Evolutionary conservation across 1,139 yeast species (phyloP), one percentile per base, ranked within the genome.

Genomic region (Schwanniomyces etchellsii): DNA sequence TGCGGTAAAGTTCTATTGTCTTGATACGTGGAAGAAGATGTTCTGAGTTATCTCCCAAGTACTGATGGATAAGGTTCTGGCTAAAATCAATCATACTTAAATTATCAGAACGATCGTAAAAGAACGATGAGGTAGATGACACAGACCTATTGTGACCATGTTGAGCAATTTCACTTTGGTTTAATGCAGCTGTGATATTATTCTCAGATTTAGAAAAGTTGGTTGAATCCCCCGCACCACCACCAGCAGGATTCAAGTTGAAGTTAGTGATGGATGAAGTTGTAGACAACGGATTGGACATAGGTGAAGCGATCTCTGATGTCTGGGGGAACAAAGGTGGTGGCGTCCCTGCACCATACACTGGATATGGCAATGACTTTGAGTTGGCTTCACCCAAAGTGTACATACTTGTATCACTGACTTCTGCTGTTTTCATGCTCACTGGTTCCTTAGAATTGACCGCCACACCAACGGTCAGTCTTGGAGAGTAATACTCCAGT

Each of bases 1-100:
- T 74, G 33, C 93, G 71, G 59, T 89, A 89, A 63, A 86, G 67
- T 44, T 89, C 96, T 39, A 91, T 77, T 5, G 96, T 86, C 50
- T 83, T 79, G 55, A 84, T 77, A 40, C 95, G 69, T 9, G 96
- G 93, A 48, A 86, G 58, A 40, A 86, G 64, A 18, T 68, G 57
- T 39, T 56, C 48, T 28, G 70, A 62, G 42, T 72, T 70, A 24
- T 60, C 60, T 3, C 84, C 84, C 37, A 80, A 55, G 44, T 74
- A 74, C 42, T 68, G 77, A 34, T 64, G 64, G 38, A 67, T 55
- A 21, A 64, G 37, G 39, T 57, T 64, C 39, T 67, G 73, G 34
- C 55, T 57, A 35, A 66, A 61, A 39, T 65, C 73, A 14, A 60
- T 55, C 49, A 60, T 39, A 35, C 65, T 54, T 9, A 55, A 48